Evolutionary conservation across 305 asterid species (phyloP), one percentile per base, ranked within the genome.

Genomic region (Solanum hybrid): DNA sequence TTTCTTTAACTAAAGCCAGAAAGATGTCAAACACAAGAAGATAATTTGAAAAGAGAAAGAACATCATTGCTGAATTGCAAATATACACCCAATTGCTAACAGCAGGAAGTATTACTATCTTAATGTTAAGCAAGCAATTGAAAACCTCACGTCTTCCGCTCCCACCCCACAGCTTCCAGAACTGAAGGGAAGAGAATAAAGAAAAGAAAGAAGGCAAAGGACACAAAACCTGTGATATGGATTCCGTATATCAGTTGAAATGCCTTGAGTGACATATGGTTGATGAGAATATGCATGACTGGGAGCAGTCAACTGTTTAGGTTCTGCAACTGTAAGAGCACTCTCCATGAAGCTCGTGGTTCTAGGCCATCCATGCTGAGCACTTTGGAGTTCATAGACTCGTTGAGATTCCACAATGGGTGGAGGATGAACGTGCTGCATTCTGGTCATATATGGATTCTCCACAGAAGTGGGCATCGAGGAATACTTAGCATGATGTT

Each of bases 171-270:
- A 85, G 40, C 42, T 85, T 57, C 88, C 74, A 29, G 37, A 33
- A 85, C 75, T 57, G 76, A 12, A 71, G 29, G 42, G 35, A 20
- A 36, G 28, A 83, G 71, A 86, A 51, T 34, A 40, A n/a, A 46
- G 36, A 28, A 84, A 20, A 64, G 16, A 87, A 80, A 77, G 51
- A 34, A 86, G 22, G 28, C 39, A 71, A 76, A 83, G 88, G 61
- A 73, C 85, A 73, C 85, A 46, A 86, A 88, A 94, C 98, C 97
- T 92, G 71, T 92, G 42, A 94, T 91, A 89, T 64, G 92, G 92
- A 74, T 69, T 88, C 36, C n/a, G 89, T 89, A 51, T 51, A 31
- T 51, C 42, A 13, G 75, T 2, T 31, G 91, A 34, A 88, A 75
- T 74, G 86, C 91, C 90, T 84, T 78, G 86, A 24, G 89, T 74